These are phyloP conservation scores for Diaporthe sp. DNA, from an alignment of 2,329 filamentous ascomycete species.

Conservation along the genomic window DNA sequence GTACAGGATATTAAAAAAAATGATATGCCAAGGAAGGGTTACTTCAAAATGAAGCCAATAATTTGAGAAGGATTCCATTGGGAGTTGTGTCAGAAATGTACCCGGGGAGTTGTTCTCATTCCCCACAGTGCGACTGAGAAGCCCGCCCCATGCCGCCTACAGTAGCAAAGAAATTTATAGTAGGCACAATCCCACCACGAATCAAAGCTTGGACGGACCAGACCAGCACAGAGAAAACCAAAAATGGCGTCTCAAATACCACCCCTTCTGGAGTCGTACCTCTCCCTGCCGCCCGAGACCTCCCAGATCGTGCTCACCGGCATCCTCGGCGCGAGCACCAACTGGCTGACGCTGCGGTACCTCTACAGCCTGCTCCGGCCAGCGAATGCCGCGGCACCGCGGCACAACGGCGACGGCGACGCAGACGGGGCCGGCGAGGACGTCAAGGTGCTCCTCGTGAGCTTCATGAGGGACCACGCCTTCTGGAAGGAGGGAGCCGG, in stretches of 20 bases:
- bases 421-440: constrained; percentile 50
- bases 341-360: constrained; percentile 75
- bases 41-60: background rate
- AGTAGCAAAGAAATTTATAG: constrained; percentile 25
- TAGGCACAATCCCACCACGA: background rate
- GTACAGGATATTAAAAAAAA: background rate
- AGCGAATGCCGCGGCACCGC: background rate
- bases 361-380: constrained; percentile 61
- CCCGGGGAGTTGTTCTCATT: background rate
- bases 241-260: constrained; percentile 59
- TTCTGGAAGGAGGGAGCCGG: constrained; percentile 84
- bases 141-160: background rate
- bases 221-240: background rate
- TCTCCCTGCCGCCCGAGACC: constrained; percentile 68
- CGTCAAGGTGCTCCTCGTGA: constrained; percentile 79
- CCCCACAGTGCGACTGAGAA: constrained; percentile 25
- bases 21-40: background rate
- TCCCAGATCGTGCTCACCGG: constrained; percentile 78
- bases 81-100: too few species aligned
- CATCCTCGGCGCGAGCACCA: constrained; percentile 74
- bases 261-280: constrained; percentile 74
- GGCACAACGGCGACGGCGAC: constrained; percentile 39
- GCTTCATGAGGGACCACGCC: constrained; percentile 82
- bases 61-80: background rate
- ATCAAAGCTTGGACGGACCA: background rate